A percentile compares a stretch with the other conserved stretches of the same genome.
phyloP scores from a whole-genome alignment of 2,329 filamentous ascomycete genomes.

The Fusarium luffae region DNA sequence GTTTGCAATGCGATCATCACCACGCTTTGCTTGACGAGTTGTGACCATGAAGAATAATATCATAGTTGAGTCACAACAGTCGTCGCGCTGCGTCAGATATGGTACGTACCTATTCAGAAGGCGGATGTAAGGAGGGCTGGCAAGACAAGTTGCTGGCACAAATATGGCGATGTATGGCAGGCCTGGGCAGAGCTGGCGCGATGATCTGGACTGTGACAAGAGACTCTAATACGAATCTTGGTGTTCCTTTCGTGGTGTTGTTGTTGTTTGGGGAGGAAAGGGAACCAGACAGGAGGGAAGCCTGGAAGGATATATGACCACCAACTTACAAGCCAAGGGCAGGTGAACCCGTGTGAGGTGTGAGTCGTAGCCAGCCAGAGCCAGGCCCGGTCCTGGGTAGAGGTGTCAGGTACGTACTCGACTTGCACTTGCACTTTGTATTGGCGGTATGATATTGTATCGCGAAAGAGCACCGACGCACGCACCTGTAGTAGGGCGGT shows the following conservation, averaged over 20 bases:
- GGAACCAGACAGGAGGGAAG: conserved; percentile 50
- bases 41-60: conserved; percentile 22
- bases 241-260: conserved; percentile 62
- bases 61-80: conserved; percentile 42
- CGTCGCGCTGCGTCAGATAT: conserved; percentile 12
- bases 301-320: conserved; percentile 45
- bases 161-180: conserved; percentile 46
- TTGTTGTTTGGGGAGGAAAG: conserved; percentile 59
- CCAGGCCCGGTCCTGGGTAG: conserved; percentile 4
- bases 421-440: conserved; percentile 15
- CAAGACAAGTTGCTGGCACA: conserved; percentile 43
- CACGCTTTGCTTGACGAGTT: conserved; percentile 2
- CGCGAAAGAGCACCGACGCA: conserved; percentile 3
- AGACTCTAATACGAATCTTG: conserved; percentile 65
- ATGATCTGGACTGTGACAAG: conserved; percentile 70
- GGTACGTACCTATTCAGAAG: conserved; percentile 52
- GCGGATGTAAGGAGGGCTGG: conserved; percentile 41
- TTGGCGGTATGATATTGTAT: conserved; percentile 6
- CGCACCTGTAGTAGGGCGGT: conserved; percentile 11
- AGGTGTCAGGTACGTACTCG: conserved; percentile 35
- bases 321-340: conserved; percentile 31
- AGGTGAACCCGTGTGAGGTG: conserved; percentile 39
- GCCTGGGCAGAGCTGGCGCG: conserved; percentile 61
- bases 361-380: conserved; percentile 33
- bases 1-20: conserved; percentile 24